Conservation (phyloP, 257 asterid species). For the Salvia splendens region DNA sequence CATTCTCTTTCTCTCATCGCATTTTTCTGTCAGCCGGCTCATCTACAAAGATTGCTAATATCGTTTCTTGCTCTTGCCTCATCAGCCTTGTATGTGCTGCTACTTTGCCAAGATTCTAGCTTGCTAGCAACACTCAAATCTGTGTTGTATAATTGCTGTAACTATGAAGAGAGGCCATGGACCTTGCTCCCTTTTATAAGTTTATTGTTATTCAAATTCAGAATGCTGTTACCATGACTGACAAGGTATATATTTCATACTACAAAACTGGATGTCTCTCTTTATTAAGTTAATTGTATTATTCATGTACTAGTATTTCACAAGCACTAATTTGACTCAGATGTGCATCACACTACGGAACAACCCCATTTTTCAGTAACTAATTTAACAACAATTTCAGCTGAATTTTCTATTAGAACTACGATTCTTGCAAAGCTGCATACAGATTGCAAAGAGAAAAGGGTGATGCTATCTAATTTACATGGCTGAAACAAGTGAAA, state of each 20-base stretch:
- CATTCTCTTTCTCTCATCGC: slow-evolving; percentile 60
- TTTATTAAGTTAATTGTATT: too few relatives aligned
- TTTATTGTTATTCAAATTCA: background rate
- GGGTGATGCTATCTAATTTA: slow-evolving; percentile 33
- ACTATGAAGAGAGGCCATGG: background rate
- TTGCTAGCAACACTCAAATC: background rate
- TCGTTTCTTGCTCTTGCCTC: slow-evolving; percentile 62
- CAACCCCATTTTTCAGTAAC: too few relatives aligned
- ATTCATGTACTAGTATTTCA: too few relatives aligned
- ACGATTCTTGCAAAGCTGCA: slow-evolving; percentile 23
- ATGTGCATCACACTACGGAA: too few relatives aligned
- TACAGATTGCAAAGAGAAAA: slow-evolving; percentile 23
- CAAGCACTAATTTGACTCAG: too few relatives aligned
- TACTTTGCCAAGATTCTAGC: slow-evolving; percentile 45
- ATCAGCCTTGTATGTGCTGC: slow-evolving; percentile 65
- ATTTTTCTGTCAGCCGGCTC: slow-evolving; percentile 68
- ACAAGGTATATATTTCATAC: background rate
- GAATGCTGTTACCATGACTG: background rate
- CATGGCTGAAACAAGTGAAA: slow-evolving; percentile 35
- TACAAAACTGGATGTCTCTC: background rate
- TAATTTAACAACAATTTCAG: slow-evolving; percentile 19
- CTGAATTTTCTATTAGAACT: slow-evolving; percentile 26
- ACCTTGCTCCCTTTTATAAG: too few relatives aligned
- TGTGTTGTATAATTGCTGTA: background rate
- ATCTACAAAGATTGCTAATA: slow-evolving; percentile 56